Evolutionary conservation across 2,329 filamentous ascomycete species (phyloP).

Genomic region (Paecilomyces sp.): DNA sequence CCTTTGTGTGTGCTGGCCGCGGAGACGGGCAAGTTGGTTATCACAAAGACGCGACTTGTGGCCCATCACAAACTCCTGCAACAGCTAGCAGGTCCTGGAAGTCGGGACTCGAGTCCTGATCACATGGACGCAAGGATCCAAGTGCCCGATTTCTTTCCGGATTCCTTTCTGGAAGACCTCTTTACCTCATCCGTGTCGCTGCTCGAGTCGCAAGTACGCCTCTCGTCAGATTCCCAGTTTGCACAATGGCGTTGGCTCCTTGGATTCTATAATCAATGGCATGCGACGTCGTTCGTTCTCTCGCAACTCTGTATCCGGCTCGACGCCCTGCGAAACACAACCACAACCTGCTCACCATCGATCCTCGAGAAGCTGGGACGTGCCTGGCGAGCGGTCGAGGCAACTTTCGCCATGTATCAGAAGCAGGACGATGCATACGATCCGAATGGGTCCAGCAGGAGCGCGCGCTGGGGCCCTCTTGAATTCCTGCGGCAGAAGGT

Average conservation of each 20-base stretch:
- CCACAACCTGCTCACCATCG: background rate
- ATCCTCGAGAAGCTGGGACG: background rate
- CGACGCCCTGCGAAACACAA: background rate
- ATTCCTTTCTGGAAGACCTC: background rate
- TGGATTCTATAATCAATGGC: constrained; percentile 3
- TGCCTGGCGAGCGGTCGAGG: background rate
- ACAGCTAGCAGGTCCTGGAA: background rate
- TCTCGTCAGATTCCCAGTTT: background rate
- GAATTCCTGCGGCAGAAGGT: background rate
- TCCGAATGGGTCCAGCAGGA: background rate
- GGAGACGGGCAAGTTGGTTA: background rate
- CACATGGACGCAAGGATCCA: background rate
- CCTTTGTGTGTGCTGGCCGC: background rate
- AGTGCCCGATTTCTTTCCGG: background rate
- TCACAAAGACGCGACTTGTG: background rate
- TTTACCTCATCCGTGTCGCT: background rate
- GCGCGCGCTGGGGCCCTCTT: background rate
- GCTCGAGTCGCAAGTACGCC: background rate
- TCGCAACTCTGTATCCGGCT: background rate
- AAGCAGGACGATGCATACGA: background rate
- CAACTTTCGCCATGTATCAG: background rate
- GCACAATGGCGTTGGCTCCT: background rate
- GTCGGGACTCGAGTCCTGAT: background rate
- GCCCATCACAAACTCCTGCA: background rate
- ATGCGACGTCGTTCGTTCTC: constrained; percentile 1